phyloP scores from a whole-genome alignment of 2,329 filamentous ascomycete species.

The Colletotrichum costaricense region DNA sequence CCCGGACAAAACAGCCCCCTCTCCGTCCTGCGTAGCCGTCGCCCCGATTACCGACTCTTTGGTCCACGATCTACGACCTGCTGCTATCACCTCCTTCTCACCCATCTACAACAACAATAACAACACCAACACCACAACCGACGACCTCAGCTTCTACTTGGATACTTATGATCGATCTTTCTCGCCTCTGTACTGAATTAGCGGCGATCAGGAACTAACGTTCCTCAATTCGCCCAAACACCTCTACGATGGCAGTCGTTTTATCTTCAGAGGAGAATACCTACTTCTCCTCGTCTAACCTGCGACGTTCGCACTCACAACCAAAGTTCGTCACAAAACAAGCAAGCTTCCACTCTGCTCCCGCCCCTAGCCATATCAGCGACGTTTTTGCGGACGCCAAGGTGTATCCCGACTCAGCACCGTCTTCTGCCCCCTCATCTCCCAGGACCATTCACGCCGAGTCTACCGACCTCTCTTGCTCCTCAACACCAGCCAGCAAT shows the following conservation, averaged over 20 bases:
- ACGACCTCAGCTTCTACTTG: background rate
- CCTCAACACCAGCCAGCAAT: constrained; percentile 73
- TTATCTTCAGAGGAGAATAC: constrained; percentile 67
- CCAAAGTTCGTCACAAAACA: constrained; percentile 62
- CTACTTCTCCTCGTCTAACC: constrained; percentile 64
- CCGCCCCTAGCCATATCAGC: constrained; percentile 58
- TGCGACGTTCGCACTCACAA: constrained; percentile 72
- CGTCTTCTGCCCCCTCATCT: constrained; percentile 68
- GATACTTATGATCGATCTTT: constrained; percentile 28
- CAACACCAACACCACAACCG: background rate
- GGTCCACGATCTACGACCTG: constrained; percentile 26
- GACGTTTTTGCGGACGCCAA: constrained; percentile 58
- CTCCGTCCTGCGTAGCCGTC: constrained; percentile 6
- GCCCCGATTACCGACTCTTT: constrained; percentile 26
- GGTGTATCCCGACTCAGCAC: constrained; percentile 57
- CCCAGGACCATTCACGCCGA: constrained; percentile 63
- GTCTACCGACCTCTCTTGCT: constrained; percentile 67
- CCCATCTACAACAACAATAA: constrained; percentile 11
- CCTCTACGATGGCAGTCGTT: constrained; percentile 63
- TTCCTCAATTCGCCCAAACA: constrained; percentile 27
- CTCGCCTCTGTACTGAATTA: constrained; percentile 9
- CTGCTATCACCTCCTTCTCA: constrained; percentile 2
- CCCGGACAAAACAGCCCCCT: constrained; percentile 23
- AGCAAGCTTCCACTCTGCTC: constrained; percentile 55
- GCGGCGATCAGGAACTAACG: constrained; percentile 30